Evolutionary conservation across 495 filamentous ascomycete species (phyloP), one percentile per base, ranked within the genome.

Genomic region (Annulohypoxylon bovei): DNA sequence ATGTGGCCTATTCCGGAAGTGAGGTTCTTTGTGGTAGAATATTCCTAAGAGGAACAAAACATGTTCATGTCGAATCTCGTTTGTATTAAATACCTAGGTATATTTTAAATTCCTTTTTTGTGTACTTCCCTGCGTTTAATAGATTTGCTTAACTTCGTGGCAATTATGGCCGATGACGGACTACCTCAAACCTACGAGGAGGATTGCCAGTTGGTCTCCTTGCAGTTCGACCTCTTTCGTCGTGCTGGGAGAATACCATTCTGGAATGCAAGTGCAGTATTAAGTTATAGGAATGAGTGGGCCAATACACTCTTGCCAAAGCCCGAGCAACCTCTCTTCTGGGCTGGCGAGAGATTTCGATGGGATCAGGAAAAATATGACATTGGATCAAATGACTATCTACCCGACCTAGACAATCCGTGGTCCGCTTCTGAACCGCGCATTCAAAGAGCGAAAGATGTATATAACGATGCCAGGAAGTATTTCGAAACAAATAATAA

Each of bases 21-120:
- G 3, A 18, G 50, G 16, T 25, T 20, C 58, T 62, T 62, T 62
- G 44, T 62, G 18, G 1, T n/a, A 60, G 33, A 11, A 32, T 14
- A 12, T 60, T 60, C 9, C 16, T 16, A 18, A 23, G n/a, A 58
- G 42, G 18, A 22, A 20, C 14, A 6, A 18, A 22, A 22, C 9
- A 18, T 1, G 6, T 46, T 22, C 1, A 46, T 46, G 1, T 8
- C 16, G 4, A 7, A 8, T 2, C 18, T 20, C 40, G 4, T 46
- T 6, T 18, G 3, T 40, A 16, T 16, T 12, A n/a, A n/a, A n/a
- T n/a, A n/a, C n/a, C 8, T 35, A 9, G 33, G 33, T 35, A 11
- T 35, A n/a, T n/a, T n/a, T n/a, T n/a, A n/a, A n/a, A n/a, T n/a
- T n/a, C n/a, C 30, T 32, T 32, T 32, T 32, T 8, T 32, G 7